Percentiles rank a stretch among this genome's conserved stretches.
Conservation (phyloP, 257 asterid genomes). For the Solanum rostratum region DNA sequence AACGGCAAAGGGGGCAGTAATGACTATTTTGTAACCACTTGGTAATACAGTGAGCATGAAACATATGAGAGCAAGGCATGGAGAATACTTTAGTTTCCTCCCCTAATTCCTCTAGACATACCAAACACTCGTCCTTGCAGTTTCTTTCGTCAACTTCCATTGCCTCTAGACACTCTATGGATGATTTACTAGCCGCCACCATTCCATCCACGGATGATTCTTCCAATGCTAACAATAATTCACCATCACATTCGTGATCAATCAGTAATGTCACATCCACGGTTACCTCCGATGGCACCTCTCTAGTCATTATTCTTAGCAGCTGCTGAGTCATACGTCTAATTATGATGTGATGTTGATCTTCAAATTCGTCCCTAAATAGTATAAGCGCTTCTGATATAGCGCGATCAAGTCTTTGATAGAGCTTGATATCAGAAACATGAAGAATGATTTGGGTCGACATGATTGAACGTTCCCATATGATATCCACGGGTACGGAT, state of each 20-base stretch:
- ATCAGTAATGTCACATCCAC: neutral
- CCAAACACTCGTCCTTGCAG: neutral
- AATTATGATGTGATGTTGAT: neutral
- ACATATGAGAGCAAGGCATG: slow-evolving; percentile 6
- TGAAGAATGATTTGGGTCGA: neutral
- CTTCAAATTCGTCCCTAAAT: neutral
- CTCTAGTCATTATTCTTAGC: neutral
- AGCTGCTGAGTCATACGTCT: neutral
- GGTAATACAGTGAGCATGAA: neutral
- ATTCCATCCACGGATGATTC: neutral
- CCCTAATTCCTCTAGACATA: neutral
- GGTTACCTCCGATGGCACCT: too few relatives aligned
- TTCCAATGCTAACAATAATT: neutral
- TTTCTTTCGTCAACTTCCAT: neutral
- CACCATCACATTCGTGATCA: neutral
- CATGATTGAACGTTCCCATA: too few relatives aligned
- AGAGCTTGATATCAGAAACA: neutral
- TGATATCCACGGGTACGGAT: too few relatives aligned
- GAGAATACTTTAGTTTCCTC: neutral
- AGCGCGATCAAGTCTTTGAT: neutral
- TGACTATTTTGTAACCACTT: neutral
- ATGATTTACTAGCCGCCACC: neutral
- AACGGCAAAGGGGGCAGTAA: slow-evolving; percentile 6
- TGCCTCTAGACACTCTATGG: neutral
- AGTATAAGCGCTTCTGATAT: neutral